These are phyloP conservation scores for Diatrype stigma DNA, from an alignment of 2,329 filamentous ascomycete genomes.

Conservation along the genomic window DNA sequence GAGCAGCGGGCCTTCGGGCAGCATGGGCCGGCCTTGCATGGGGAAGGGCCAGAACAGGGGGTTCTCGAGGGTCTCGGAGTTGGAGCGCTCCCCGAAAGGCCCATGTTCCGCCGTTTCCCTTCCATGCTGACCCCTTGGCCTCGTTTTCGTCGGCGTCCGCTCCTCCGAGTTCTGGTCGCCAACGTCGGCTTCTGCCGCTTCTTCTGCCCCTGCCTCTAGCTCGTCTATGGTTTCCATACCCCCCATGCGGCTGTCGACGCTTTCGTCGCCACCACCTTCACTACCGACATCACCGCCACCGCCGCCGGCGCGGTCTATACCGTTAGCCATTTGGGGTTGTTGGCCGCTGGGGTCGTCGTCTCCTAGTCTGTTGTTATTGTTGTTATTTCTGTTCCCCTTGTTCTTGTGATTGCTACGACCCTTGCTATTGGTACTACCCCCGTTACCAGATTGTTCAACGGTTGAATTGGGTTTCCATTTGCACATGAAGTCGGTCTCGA, in stretches of 20 bases:
- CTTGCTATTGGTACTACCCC: conserved; percentile 2
- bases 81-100: too few relatives aligned
- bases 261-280: neutral
- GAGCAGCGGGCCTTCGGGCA: conserved; percentile 43
- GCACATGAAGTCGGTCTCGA: conserved; percentile 44
- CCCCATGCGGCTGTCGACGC: neutral
- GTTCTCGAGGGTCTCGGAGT: conserved; percentile 37
- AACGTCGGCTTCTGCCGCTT: too few relatives aligned
- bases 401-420: conserved; percentile 7
- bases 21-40: conserved; percentile 53
- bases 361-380: neutral
- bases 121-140: conserved; percentile 6
- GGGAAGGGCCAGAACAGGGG: conserved; percentile 59
- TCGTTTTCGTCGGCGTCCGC: neutral
- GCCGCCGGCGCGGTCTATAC: neutral
- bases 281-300: neutral
- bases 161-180: too few relatives aligned
- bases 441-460: conserved; percentile 4
- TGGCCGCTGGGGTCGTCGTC: neutral
- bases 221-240: too few relatives aligned
- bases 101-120: too few relatives aligned
- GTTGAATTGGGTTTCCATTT: conserved; percentile 34
- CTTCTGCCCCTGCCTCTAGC: too few relatives aligned
- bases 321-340: neutral
- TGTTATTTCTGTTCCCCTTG: conserved; percentile 5